A percentile compares a stretch with the other conserved stretches of the same genome.
These are phyloP conservation scores for Alternaria sp. DNA, from an alignment of 2,329 filamentous ascomycete species.

Conservation along the genomic window DNA sequence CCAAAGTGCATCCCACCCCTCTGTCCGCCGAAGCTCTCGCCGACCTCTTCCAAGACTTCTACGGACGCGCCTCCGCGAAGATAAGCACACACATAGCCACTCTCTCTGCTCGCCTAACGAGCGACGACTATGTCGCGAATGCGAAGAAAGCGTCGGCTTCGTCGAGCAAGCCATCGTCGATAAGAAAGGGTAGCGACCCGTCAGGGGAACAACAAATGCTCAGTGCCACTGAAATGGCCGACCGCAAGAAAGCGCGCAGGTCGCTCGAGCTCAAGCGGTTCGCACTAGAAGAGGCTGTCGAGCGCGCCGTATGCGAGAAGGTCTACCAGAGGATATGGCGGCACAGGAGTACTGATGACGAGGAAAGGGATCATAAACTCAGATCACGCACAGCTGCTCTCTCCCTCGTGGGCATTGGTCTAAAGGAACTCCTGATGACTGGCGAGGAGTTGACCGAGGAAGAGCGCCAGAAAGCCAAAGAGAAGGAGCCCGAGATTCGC, in stretches of 20 bases:
- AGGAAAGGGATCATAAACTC: constrained; percentile 92
- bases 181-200: constrained; percentile 44
- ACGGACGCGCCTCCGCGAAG: constrained; percentile 77
- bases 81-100: constrained; percentile 87
- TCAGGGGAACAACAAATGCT: constrained; percentile 80
- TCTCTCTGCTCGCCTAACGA: constrained; percentile 75
- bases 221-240: constrained; percentile 81
- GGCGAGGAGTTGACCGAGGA: constrained; percentile 62
- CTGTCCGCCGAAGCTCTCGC: constrained; percentile 83
- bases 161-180: constrained; percentile 47
- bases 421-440: constrained; percentile 74
- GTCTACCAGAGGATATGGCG: constrained; percentile 87
- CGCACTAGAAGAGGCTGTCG: constrained; percentile 87
- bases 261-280: constrained; percentile 77
- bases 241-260: constrained; percentile 78
- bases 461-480: constrained; percentile 61
- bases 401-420: constrained; percentile 86
- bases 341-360: constrained; percentile 89
- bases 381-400: constrained; percentile 92
- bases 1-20: constrained; percentile 84
- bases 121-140: constrained; percentile 58
- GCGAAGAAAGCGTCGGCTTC: constrained; percentile 49
- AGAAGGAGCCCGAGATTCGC: constrained; percentile 69
- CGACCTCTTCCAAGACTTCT: constrained; percentile 94
- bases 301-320: constrained; percentile 81